Base-by-base conservation (phyloP, 805 yeast species). In the Cyberlindnera americana region DNA sequence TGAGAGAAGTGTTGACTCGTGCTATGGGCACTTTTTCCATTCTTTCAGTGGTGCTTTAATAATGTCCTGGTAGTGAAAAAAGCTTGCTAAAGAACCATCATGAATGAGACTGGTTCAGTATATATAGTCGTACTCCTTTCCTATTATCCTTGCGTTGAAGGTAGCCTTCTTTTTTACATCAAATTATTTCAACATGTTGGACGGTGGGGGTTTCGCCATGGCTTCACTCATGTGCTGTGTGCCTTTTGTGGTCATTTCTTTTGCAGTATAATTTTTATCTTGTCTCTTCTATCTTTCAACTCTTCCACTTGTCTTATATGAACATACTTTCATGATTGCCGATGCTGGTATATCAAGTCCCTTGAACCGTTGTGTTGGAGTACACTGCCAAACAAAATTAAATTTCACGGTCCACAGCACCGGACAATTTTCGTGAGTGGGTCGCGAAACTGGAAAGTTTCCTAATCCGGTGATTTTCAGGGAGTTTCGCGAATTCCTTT, bases 181-280 rank as follows among this genome's bases (percentile, higher is more conserved):
- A n/a, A n/a, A n/a, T n/a, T n/a, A n/a, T n/a, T n/a, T n/a, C n/a
- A n/a, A n/a, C n/a, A n/a, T n/a, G n/a, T n/a, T n/a, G n/a, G n/a
- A n/a, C n/a, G n/a, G n/a, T n/a, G n/a, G n/a, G n/a, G n/a, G n/a
- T n/a, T n/a, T n/a, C n/a, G n/a, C n/a, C n/a, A n/a, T n/a, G n/a
- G n/a, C n/a, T n/a, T 11, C 24, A 8, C 24, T 22, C 24, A 8
- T 11, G 24, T 11, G 24, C 24, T 22, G 24, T 22, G 24, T n/a
- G n/a, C n/a, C n/a, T n/a, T n/a, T n/a, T n/a, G n/a, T n/a, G n/a
- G n/a, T n/a, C n/a, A n/a, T n/a, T 7, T 29, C 15, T 18, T 19
- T 17, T 12, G 97, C 77, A 91, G 97, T 76, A 88, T 21, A 21
- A 21, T 7, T 6, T 89, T 96, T 90, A 89, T 75, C 97, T 79